Conservation (phyloP, 805 yeast species). For the Yamadazyma scolyti region DNA sequence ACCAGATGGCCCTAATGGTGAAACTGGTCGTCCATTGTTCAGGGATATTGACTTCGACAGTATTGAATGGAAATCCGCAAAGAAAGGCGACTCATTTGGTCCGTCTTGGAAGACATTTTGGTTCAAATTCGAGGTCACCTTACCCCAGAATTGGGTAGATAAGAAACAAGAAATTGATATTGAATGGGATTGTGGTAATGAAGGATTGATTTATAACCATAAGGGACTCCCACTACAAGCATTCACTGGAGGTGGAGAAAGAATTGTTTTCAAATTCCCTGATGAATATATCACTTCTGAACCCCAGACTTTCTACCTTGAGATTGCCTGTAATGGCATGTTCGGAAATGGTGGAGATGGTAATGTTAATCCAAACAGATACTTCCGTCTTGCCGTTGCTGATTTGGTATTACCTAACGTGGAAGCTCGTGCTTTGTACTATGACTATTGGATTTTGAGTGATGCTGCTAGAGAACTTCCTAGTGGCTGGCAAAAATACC, state of each 20-base stretch:
- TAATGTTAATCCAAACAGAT: slow-evolving; percentile 65
- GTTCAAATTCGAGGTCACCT: slow-evolving; percentile 67
- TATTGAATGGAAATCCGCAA: slow-evolving; percentile 51
- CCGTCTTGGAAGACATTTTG: slow-evolving; percentile 98
- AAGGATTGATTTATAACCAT: slow-evolving; percentile 72
- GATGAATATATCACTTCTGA: slow-evolving; percentile 46
- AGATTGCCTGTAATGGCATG: slow-evolving; percentile 93
- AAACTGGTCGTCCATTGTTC: slow-evolving; percentile 60
- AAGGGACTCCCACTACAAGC: slow-evolving; percentile 76
- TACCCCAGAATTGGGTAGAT: slow-evolving; percentile 59
- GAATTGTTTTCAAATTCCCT: slow-evolving; percentile 72
- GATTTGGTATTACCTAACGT: slow-evolving; percentile 80
- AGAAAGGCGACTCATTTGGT: slow-evolving; percentile 74
- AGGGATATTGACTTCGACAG: slow-evolving; percentile 48
- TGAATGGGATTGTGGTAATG: slow-evolving; percentile 84
- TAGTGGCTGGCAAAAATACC: slow-evolving; percentile 69
- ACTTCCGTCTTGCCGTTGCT: slow-evolving; percentile 63
- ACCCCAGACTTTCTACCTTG: slow-evolving; percentile 71
- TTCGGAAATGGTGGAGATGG: slow-evolving; percentile 67
- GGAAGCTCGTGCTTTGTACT: slow-evolving; percentile 70
- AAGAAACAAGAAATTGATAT: slow-evolving; percentile 52
- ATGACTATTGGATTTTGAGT: slow-evolving; percentile 84
- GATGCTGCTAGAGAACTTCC: slow-evolving; percentile 89
- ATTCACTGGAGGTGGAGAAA: slow-evolving; percentile 79
- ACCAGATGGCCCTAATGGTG: slow-evolving; percentile 47